Base-by-base conservation (phyloP, 2,329 filamentous ascomycete species). In the Colletotrichum orchidophilum region DNA sequence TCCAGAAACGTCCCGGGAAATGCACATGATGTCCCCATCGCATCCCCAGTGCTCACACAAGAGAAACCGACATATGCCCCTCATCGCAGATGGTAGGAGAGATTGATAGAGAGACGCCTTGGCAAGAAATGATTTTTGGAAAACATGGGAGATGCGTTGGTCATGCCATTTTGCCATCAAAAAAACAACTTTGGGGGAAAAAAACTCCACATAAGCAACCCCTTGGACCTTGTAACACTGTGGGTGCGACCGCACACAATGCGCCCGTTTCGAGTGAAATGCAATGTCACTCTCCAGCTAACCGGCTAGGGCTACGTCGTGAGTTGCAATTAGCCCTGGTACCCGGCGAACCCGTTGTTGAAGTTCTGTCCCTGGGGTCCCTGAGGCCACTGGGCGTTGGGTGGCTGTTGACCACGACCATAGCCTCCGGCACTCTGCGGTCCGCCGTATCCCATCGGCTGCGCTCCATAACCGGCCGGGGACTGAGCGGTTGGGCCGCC, bases 391-490 rank as follows among this genome's bases (percentile, higher is more conserved):
- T 88, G 87, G 73, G 84, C 80, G 74, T 87, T 88, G 50, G 88
- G 86, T 49, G 85, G 85, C 77, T 88, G 86, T 76, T 90, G 88
- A 74, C 93, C 94, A 79, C 94, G 94, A 73, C 94, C 94, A 79
- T 95, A 97, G 73, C 94, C 94, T 77, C 93, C 94, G 76, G 93
- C 93, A 79, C 92, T 96, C 75, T 92, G 88, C 76, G 88, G 92
- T 74, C 86, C 91, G 78, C 87, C 92, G 83, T 93, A 94, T 74
- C 88, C 88, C 87, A 93, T 93, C 70, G 90, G 90, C 78, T 92
- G 91, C 75, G 88, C 90, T 75, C 87, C 88, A 80, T 91, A 92
- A 54, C 86, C 87, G 46, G 86, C 88, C 33, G 90, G 89, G 67
- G 90, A 91, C 78, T 89, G 89, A 31, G 87, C 85, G 73, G 89